These are phyloP conservation scores for Alternaria panax DNA, from an alignment of 2,329 filamentous ascomycete genomes.

Conservation along the genomic window DNA sequence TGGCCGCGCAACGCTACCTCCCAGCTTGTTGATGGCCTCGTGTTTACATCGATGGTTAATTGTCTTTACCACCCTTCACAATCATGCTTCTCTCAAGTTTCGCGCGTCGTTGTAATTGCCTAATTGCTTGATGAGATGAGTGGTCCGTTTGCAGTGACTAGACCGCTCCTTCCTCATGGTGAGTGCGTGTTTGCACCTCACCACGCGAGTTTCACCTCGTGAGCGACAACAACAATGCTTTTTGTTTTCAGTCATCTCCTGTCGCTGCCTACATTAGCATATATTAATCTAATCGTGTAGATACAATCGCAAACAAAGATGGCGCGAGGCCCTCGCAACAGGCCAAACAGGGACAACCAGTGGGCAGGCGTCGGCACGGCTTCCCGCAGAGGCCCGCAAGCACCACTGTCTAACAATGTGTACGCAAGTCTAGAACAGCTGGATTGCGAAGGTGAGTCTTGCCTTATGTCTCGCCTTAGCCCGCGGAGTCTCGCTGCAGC, in stretches of 20 bases:
- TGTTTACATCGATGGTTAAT: not conserved
- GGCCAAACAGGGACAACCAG: slow-evolving; percentile 6
- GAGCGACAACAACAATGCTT: not conserved
- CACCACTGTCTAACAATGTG: slow-evolving; percentile 10
- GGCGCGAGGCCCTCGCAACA: slow-evolving; percentile 10
- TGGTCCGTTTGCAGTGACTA: slow-evolving; percentile 7
- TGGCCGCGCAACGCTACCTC: too few species aligned
- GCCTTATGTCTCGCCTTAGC: not conserved
- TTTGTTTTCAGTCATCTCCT: not conserved
- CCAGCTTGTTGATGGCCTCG: not conserved
- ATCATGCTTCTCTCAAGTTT: not conserved
- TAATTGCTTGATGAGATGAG: not conserved
- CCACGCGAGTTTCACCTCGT: not conserved
- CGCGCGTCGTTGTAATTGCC: not conserved
- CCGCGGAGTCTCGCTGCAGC: not conserved
- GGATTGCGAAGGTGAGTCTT: slow-evolving; percentile 17
- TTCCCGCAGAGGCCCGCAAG: not conserved
- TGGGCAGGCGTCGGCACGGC: slow-evolving; percentile 6
- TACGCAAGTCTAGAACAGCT: slow-evolving; percentile 14
- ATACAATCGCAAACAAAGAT: slow-evolving; percentile 14
- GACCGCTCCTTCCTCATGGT: slow-evolving; percentile 8
- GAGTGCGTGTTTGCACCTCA: slow-evolving; percentile 2
- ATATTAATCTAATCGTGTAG: not conserved
- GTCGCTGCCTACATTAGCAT: not conserved
- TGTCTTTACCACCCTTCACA: not conserved